phyloP scores from a whole-genome alignment of 495 filamentous ascomycete species.

The Daldinia caldariorum region DNA sequence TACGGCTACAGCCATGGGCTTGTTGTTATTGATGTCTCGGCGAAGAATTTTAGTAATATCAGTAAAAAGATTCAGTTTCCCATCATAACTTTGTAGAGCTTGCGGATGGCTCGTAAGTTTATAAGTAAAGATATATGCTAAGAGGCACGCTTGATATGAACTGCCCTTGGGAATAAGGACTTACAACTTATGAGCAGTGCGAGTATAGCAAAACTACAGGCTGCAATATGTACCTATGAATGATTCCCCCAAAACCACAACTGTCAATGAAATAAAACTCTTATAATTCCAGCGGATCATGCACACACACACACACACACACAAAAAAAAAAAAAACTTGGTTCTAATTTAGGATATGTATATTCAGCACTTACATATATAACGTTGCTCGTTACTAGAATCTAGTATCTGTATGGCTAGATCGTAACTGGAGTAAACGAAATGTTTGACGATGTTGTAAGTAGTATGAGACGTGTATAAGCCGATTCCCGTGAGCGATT shows the following conservation, averaged over 20 bases:
- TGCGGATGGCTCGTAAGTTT: neutral
- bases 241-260: too few species aligned
- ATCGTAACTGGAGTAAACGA: neutral
- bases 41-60: neutral
- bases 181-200: too few species aligned
- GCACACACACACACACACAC: too few species aligned
- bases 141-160: too few species aligned
- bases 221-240: too few species aligned
- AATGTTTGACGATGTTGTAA: neutral
- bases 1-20: neutral
- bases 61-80: neutral
- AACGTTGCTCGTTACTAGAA: neutral
- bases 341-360: neutral
- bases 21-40: neutral
- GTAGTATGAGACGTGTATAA: neutral
- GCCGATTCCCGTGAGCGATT: neutral
- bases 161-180: too few species aligned
- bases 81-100: neutral
- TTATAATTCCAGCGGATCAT: neutral
- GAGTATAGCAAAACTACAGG: too few species aligned
- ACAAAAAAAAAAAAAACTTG: too few species aligned
- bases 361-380: too few species aligned
- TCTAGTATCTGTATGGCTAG: neutral
- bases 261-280: too few species aligned
- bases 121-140: neutral